These are phyloP conservation scores for Bacidia rubella DNA, from an alignment of 495 filamentous ascomycete species.

Conservation along the genomic window DNA sequence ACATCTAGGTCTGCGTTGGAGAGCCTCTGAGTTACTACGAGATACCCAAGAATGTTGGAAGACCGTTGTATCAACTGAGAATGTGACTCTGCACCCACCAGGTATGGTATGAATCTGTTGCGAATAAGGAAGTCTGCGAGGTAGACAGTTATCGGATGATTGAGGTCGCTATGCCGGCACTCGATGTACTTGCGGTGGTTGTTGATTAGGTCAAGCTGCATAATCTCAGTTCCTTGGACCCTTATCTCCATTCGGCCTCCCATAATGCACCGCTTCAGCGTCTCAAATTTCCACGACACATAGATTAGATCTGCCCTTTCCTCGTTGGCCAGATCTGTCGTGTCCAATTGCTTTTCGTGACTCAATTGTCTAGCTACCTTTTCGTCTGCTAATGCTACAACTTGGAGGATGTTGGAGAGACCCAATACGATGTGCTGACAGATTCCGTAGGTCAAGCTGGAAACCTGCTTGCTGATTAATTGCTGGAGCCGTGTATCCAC, in stretches of 20 bases:
- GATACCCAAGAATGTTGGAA: constrained; percentile 73
- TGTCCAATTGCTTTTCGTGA: constrained; percentile 52
- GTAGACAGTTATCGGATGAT: constrained; percentile 45
- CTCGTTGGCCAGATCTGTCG: constrained; percentile 54
- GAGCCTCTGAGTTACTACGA: constrained; percentile 70
- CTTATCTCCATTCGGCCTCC: constrained; percentile 84
- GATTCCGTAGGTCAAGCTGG: constrained; percentile 19
- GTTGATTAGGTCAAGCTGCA: constrained; percentile 58
- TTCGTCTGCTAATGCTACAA: constrained; percentile 21
- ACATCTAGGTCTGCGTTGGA: constrained; percentile 57
- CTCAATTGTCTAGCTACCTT: constrained; percentile 31
- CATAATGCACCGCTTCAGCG: constrained; percentile 56
- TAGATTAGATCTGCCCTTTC: constrained; percentile 34
- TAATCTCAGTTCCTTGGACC: constrained; percentile 52
- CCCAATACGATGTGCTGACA: constrained; percentile 23
- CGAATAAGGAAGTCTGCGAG: constrained; percentile 50
- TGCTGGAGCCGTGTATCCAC: constrained; percentile 16
- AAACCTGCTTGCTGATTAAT: constrained; percentile 25
- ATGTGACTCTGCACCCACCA: constrained; percentile 84
- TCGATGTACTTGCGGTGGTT: constrained; percentile 45
- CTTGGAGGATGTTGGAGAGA: constrained; percentile 28
- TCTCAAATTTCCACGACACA: constrained; percentile 55
- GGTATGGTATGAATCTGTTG: constrained; percentile 63
- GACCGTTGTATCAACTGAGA: constrained; percentile 73
- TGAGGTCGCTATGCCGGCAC: constrained; percentile 19